These are phyloP conservation scores for Purshia tridentata DNA, from an alignment of 306 rosid genomes.

Conservation along the genomic window DNA sequence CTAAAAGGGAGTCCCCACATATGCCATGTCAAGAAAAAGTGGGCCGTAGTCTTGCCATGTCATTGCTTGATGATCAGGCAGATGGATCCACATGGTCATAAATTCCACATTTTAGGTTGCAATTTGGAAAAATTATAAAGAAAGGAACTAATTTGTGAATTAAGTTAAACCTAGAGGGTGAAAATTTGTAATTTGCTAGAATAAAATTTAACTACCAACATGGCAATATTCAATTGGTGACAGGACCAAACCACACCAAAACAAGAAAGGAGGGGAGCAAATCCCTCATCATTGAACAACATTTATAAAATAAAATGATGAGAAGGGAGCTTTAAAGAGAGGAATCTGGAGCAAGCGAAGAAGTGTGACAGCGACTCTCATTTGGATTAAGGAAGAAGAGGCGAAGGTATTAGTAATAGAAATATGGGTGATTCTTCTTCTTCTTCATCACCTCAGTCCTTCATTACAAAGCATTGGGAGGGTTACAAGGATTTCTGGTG, in stretches of 20 bases:
- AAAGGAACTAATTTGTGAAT: too few relatives aligned
- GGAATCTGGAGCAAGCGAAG: not conserved
- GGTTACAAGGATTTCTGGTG: conserved; percentile 67
- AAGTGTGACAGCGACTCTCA: not conserved
- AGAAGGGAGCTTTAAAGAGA: not conserved
- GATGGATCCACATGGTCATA: too few relatives aligned
- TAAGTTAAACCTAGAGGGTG: too few relatives aligned
- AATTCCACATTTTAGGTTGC: too few relatives aligned
- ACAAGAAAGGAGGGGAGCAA: not conserved
- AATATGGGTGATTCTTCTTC: conserved; percentile 36
- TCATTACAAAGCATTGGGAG: conserved; percentile 44
- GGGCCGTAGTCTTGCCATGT: too few relatives aligned
- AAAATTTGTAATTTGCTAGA: too few relatives aligned
- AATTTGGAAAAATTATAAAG: too few relatives aligned
- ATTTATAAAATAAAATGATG: not conserved
- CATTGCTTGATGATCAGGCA: too few relatives aligned
- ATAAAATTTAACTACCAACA: not conserved
- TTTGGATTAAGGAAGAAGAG: conserved; percentile 3
- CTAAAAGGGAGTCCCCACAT: too few relatives aligned
- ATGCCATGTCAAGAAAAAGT: too few relatives aligned
- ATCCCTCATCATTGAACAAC: not conserved
- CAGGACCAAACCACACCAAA: not conserved
- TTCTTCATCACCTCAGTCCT: conserved; percentile 46
- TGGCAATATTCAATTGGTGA: not conserved
- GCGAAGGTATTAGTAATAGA: not conserved